These are phyloP conservation scores for Fragilaria radians DNA, from an alignment of 108 stramenopile species.

Conservation along the genomic window DNA sequence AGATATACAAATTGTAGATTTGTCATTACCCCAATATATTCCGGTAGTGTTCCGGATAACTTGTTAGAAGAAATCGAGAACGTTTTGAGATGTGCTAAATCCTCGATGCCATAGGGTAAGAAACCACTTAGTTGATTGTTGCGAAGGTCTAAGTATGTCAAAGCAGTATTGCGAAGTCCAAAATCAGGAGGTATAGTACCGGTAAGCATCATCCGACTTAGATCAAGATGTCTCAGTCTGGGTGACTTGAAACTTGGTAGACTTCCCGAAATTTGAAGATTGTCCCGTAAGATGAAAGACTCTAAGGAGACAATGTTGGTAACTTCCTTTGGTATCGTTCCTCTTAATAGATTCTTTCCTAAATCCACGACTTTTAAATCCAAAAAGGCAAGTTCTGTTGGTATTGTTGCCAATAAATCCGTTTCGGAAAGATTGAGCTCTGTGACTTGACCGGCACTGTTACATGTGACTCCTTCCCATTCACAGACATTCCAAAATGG, in stretches of 20 bases:
- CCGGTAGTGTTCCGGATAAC: constrained; percentile 37
- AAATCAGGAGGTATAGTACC: constrained; percentile 25
- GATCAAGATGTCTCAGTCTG: constrained; percentile 9
- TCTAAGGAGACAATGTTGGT: constrained; percentile 14
- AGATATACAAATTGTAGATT: constrained; percentile 19
- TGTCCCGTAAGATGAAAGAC: constrained; percentile 17
- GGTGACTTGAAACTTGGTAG: constrained; percentile 22
- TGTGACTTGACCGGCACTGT: constrained; percentile 11
- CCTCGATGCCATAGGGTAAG: constrained; percentile 7
- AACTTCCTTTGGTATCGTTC: constrained; percentile 28
- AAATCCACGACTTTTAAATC: constrained; percentile 21
- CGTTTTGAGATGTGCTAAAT: constrained; percentile 21
- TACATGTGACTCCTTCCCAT: constrained; percentile 41
- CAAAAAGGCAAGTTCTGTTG: constrained; percentile 23
- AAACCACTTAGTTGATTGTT: constrained; percentile 27
- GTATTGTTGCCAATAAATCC: constrained; percentile 33
- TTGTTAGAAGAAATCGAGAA: constrained; percentile 31
- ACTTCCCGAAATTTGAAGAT: constrained; percentile 13
- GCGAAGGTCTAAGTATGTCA: constrained; percentile 6
- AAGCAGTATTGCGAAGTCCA: not conserved
- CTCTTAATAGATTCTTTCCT: constrained; percentile 23
- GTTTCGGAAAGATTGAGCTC: constrained; percentile 11
- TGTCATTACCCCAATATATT: constrained; percentile 14
- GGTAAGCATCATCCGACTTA: constrained; percentile 18
- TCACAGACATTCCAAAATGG: constrained; percentile 27